Evolutionary conservation across 2,329 filamentous ascomycete species (phyloP), one percentile per base, ranked within the genome.

Genomic region (Pyricularia grisea): DNA sequence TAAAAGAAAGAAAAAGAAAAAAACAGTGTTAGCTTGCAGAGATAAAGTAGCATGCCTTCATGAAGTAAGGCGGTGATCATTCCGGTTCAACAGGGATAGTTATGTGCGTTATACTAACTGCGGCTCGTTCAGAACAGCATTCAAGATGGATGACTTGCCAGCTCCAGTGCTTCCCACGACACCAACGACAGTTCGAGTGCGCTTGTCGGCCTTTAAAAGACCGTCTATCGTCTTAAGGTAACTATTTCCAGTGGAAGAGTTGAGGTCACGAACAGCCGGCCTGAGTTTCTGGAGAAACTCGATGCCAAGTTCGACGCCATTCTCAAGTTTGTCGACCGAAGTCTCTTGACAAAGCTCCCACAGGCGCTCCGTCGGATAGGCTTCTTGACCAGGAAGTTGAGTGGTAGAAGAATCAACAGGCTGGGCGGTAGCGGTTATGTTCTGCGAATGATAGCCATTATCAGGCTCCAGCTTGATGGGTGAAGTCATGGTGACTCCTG

Each of bases 61-160:
- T 33, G 10, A 33, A 33, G 10, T 12, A 33, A 33, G 11, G 11
- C 11, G 31, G 5, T 10, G 31, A 33, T 10, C 11, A 33, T 10
- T 10, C 11, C 31, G 31, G 31, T 10, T 33, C 6, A 10, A 33
- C 9, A 10, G 31, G 31, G 4, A 33, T 10, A 33, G 31, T 5
- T 33, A 33, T 33, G 31, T 11, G 31, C 2, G 31, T 33, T 33
- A 33, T 33, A 85, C 66, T 36, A 73, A 76, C n/a, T 82, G 79
- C 71, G 89, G 85, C 72, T 90, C 85, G 33, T 89, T 86, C 0
- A 90, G 78, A 42, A 90, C 73, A 0, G 87, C 87, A 72, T 90
- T 90, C 74, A 90, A 88, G 0, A 89, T 78, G 1, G 84, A 87
- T 25, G 82, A 86, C 73, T 90, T 90, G 0, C 88, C 88, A 1